Evolutionary conservation across 371 early-diverging fungal genomes (phyloP).

Genomic region (Rhizopus microsporus): DNA sequence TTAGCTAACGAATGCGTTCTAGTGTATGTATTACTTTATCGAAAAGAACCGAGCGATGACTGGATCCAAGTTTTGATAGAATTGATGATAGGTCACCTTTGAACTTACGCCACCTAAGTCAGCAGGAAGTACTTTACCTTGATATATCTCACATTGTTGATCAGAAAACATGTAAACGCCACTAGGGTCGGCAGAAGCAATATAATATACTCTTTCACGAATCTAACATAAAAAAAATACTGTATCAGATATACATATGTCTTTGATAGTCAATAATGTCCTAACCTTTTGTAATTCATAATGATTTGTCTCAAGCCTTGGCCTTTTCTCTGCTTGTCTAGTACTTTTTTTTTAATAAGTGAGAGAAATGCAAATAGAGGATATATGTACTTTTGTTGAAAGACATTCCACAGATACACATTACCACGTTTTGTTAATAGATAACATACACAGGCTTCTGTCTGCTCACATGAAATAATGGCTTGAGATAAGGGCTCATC

Average conservation of each 20-base stretch:
- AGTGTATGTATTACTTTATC: not conserved
- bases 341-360: not conserved
- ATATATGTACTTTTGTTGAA: not conserved
- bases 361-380: not conserved
- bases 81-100: conserved; percentile 3
- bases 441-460: not conserved
- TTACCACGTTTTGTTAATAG: not conserved
- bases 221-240: not conserved
- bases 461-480: not conserved
- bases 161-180: not conserved
- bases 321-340: conserved; percentile 1
- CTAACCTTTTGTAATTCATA: not conserved
- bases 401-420: not conserved
- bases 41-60: conserved; percentile 6
- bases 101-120: not conserved
- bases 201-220: not conserved
- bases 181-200: not conserved
- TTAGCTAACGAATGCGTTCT: not conserved
- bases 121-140: not conserved
- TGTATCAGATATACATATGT: not conserved
- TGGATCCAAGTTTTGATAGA: conserved; percentile 1
- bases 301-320: not conserved
- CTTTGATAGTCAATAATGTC: not conserved
- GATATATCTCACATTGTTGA: not conserved
- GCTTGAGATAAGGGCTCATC: not conserved